Evolutionary conservation across 768 basidiomycete species (phyloP), one percentile per base, ranked within the genome.

Genomic region (Boletus huronensis): DNA sequence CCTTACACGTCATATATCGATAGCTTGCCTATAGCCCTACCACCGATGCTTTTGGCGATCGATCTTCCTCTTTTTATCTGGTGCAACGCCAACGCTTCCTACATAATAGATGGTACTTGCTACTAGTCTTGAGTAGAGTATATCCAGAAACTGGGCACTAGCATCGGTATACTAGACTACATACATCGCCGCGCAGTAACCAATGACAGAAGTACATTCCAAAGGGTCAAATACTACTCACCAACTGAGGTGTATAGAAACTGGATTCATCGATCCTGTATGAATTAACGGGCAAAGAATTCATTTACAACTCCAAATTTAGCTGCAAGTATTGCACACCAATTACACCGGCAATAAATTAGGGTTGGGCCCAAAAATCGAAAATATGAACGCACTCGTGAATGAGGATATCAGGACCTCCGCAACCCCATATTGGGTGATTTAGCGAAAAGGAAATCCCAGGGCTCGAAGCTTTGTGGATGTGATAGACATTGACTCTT

Each of bases 261-360:
- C n/a, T n/a, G n/a, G n/a, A n/a, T n/a, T n/a, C n/a, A n/a, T n/a
- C n/a, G n/a, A n/a, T n/a, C n/a, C n/a, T n/a, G n/a, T n/a, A n/a
- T n/a, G n/a, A n/a, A n/a, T n/a, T n/a, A 23, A 3, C 35, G 3
- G 32, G 47, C 13, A 45, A 13, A 10, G 6, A 43, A 25, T 58
- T n/a, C n/a, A n/a, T n/a, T 21, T 5, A 19, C 29, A 32, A 32
- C 9, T 21, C 7, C 7, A n/a, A 34, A 14, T 17, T 13, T 28
- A 28, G 7, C 10, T 13, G n/a, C 5, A n/a, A 7, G 5, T 11
- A 28, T 28, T 28, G 31, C 73, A 26, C 13, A 84, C 89, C 90
- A 45, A 90, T 95, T 2, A 96, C 93, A 7, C 95, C 94, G 3
- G 90, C 89, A 41, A 97, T 93, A 42, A 34, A 90, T 90, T 3